Base-by-base conservation (phyloP, 305 asterid species). In the Fraxinus angustifolia region DNA sequence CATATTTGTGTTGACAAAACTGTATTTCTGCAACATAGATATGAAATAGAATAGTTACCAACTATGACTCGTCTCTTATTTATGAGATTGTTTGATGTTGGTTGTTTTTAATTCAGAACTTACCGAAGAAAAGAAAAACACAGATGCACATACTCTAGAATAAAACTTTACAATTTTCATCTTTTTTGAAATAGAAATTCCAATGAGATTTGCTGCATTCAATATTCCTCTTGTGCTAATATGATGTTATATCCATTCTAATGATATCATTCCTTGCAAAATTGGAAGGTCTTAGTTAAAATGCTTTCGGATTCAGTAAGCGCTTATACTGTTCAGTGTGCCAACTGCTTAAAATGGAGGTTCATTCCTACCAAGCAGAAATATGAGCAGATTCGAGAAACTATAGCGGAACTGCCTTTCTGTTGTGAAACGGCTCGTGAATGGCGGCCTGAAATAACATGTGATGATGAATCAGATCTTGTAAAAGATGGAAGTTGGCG, bases 341-440 rank as follows among this genome's bases (percentile, higher is more conserved):
- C 92, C 53, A 79, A 78, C 85, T 92, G 97, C 89, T 95, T 88
- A 78, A 92, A 93, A 87, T 95, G 98, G 99, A 86, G 97, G 86
- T 89, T 92, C 70, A 88, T 95, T 71, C 98, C 94, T 14, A 86
- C 93, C 30, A 82, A 89, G 85, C 89, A 92, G 85, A 93, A 91
- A 80, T 95, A 95, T 21, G 98, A 95, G 84, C 95, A 92, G 84
- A 92, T 95, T 73, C 86, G 97, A 36, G 97, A 92, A 83, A 92
- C 85, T 68, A 82, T 89, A 17, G 48, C 78, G 74, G 88, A 82
- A 75, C 73, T 73, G 8, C 89, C 90, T 26, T 88, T 89, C 80
- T 53, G 74, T 62, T 88, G 90, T 82, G 91, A 87, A 86, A 84
- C 89, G 5, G 96, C 93, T 75, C 90, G 89, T 40, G 97, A 90